These are phyloP conservation scores for Hymenoscyphus salicellus DNA, from an alignment of 2,329 filamentous ascomycete species.

Conservation along the genomic window DNA sequence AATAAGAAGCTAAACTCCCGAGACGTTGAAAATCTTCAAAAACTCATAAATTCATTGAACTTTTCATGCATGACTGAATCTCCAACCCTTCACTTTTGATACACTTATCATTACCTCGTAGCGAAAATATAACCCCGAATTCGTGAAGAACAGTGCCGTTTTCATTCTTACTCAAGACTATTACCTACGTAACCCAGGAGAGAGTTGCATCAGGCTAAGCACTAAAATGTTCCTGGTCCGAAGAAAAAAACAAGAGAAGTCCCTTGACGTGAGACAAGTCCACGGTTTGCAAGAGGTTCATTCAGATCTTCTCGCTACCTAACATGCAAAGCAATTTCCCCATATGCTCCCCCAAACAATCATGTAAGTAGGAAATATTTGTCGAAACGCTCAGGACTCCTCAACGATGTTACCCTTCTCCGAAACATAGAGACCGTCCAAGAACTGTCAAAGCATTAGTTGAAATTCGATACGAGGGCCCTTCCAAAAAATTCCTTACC, in stretches of 20 bases:
- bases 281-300: conserved; percentile 34
- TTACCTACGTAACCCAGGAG: neutral
- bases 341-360: conserved; percentile 31
- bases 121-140: neutral
- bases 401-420: conserved; percentile 94
- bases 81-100: neutral
- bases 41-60: neutral
- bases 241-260: conserved; percentile 1
- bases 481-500: conserved; percentile 48
- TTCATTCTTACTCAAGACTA: conserved; percentile 1
- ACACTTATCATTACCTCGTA: neutral
- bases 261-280: conserved; percentile 5
- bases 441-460: conserved; percentile 62
- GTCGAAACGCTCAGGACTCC: conserved; percentile 40
- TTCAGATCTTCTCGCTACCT: conserved; percentile 35
- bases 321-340: conserved; percentile 34
- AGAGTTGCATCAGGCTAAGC: conserved; percentile 1
- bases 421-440: conserved; percentile 99
- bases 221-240: conserved; percentile 4
- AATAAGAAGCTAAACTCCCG: neutral
- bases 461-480: neutral
- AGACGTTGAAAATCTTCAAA: neutral
- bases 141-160: conserved; percentile 2
- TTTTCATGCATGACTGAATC: neutral
- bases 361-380: conserved; percentile 29